phyloP scores from a whole-genome alignment of 1,139 yeast genomes.

The Sugiyamaella pinicola region DNA sequence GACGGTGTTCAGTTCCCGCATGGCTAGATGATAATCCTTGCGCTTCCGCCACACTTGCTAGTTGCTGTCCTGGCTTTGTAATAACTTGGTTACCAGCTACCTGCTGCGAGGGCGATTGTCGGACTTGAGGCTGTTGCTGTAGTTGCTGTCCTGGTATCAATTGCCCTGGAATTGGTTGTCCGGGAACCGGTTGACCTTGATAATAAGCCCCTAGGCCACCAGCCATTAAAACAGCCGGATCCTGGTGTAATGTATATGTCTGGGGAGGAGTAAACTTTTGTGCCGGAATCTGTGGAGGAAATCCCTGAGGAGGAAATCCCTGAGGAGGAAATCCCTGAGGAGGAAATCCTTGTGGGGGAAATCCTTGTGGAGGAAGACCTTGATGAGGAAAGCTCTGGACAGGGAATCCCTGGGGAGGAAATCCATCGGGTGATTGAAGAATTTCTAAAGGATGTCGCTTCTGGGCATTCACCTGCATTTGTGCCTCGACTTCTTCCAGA shows the following conservation, averaged over 20 bases:
- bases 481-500: constrained; percentile 77
- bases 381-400: constrained; percentile 23
- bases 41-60: not conserved
- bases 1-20: not conserved
- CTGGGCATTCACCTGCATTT: constrained; percentile 47
- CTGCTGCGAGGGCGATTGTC: not conserved
- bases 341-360: constrained; percentile 21
- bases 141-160: constrained; percentile 22
- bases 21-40: not conserved
- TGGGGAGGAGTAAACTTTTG: constrained; percentile 23
- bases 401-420: constrained; percentile 13
- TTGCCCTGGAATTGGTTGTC: constrained; percentile 30
- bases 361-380: constrained; percentile 29
- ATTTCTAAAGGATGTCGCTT: constrained; percentile 2
- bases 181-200: constrained; percentile 29
- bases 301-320: constrained; percentile 18
- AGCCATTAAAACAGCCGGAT: constrained; percentile 30
- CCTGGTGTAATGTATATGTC: constrained; percentile 28
- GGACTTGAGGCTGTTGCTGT: constrained; percentile 2
- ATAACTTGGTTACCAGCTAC: not conserved
- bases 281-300: constrained; percentile 17
- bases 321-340: constrained; percentile 26
- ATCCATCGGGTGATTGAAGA: constrained; percentile 17
- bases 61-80: not conserved
- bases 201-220: constrained; percentile 37